Evolutionary conservation across 257 asterid species (phyloP).

Genomic region (Solanum gracilifrons): DNA sequence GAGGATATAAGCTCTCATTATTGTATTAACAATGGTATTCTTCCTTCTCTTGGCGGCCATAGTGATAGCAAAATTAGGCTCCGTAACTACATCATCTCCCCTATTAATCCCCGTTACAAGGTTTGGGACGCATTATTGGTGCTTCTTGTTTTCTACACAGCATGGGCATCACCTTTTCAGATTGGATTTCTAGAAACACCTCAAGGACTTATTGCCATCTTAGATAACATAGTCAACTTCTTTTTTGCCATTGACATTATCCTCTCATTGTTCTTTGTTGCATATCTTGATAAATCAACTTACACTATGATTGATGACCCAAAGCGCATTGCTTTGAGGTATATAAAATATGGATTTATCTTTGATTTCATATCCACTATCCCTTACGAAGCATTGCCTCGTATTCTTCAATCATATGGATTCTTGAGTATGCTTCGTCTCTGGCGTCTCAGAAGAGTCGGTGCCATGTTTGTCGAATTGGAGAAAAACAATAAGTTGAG

Average conservation of each 20-base stretch:
- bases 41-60: constrained; percentile 68
- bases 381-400: constrained; percentile 52
- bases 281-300: constrained; percentile 56
- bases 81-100: constrained; percentile 40
- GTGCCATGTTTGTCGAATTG: constrained; percentile 53
- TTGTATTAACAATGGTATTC: constrained; percentile 36
- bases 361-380: constrained; percentile 59
- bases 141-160: constrained; percentile 65
- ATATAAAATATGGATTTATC: constrained; percentile 40
- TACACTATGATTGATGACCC: constrained; percentile 43
- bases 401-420: constrained; percentile 19
- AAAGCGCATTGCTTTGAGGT: constrained; percentile 43
- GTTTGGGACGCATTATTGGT: constrained; percentile 48
- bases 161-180: constrained; percentile 78
- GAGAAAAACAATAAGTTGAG: constrained; percentile 58
- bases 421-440: constrained; percentile 64
- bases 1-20: constrained; percentile 41
- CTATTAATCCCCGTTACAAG: constrained; percentile 45
- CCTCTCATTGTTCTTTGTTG: constrained; percentile 58
- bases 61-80: constrained; percentile 27
- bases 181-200: constrained; percentile 59
- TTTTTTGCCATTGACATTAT: constrained; percentile 56
- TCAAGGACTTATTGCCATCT: constrained; percentile 21
- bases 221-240: constrained; percentile 52
- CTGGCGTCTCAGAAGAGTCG: constrained; percentile 81